Conservation (phyloP, 2,329 filamentous ascomycete genomes). For the Talaromyces rugulosus region DNA sequence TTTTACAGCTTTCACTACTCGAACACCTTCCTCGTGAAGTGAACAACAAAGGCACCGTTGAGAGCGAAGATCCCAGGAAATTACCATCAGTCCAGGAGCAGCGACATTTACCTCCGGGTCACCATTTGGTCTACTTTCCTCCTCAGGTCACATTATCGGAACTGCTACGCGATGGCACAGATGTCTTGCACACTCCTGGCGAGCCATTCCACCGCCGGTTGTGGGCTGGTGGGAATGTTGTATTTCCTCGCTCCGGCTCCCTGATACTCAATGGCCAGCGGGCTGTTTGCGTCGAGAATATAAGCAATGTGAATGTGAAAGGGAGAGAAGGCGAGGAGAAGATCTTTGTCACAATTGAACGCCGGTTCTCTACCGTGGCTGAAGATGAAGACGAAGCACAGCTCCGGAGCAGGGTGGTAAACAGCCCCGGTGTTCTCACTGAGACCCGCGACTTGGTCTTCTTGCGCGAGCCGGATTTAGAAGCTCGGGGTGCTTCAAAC, state of each 20-base stretch:
- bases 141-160: conserved; percentile 57
- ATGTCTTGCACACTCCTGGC: conserved; percentile 72
- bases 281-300: conserved; percentile 44
- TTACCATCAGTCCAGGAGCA: conserved; percentile 31
- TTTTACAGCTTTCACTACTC: conserved; percentile 60
- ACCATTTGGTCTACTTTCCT: conserved; percentile 88
- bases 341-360: conserved; percentile 58
- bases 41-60: conserved; percentile 15
- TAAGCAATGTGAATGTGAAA: conserved; percentile 47
- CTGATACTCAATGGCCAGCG: conserved; percentile 31
- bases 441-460: conserved; percentile 63
- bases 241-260: conserved; percentile 41
- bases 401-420: conserved; percentile 42
- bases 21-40: conserved; percentile 46
- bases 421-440: conserved; percentile 43
- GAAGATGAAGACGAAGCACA: conserved; percentile 31
- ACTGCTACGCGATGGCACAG: conserved; percentile 79
- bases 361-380: conserved; percentile 42
- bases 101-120: conserved; percentile 45
- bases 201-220: conserved; percentile 69
- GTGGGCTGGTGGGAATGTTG: conserved; percentile 79
- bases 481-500: conserved; percentile 24
- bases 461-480: conserved; percentile 48
- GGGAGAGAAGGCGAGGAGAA: conserved; percentile 52
- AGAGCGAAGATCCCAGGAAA: conserved; percentile 18